Percentiles rank a stretch among this genome's conserved stretches.
phyloP scores from a whole-genome alignment of 2,329 filamentous ascomycete species.

The Claviceps paspali region DNA sequence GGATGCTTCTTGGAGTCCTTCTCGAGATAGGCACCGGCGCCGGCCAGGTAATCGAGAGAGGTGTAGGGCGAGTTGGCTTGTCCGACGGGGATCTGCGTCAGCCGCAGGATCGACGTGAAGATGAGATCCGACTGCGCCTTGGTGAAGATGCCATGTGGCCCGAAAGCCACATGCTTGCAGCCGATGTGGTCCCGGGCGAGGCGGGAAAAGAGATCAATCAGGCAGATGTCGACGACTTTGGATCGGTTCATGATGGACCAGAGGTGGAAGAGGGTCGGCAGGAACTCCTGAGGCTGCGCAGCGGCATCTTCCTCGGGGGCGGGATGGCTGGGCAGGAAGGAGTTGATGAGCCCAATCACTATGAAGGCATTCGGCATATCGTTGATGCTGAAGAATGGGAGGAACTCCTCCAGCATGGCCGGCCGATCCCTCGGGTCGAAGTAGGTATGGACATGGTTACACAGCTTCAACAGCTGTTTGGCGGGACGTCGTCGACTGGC shows the following conservation, averaged over 20 bases:
- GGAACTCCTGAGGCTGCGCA: slow-evolving; percentile 73
- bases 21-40: slow-evolving; percentile 73
- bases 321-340: slow-evolving; percentile 73
- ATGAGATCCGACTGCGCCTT: slow-evolving; percentile 82
- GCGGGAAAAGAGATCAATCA: slow-evolving; percentile 80
- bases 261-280: slow-evolving; percentile 90
- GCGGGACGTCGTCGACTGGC: slow-evolving; percentile 37
- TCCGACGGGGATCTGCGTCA: slow-evolving; percentile 91
- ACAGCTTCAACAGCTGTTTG: slow-evolving; percentile 68
- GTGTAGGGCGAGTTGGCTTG: slow-evolving; percentile 91
- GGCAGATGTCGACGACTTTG: slow-evolving; percentile 70
- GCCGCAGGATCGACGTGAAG: slow-evolving; percentile 76
- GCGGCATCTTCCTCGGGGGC: slow-evolving; percentile 55
- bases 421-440: slow-evolving; percentile 81
- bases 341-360: slow-evolving; percentile 73
- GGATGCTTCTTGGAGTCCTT: slow-evolving; percentile 91
- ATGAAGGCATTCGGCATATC: slow-evolving; percentile 87
- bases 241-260: slow-evolving; percentile 91
- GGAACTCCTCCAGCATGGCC: slow-evolving; percentile 63
- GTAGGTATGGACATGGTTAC: slow-evolving; percentile 78
- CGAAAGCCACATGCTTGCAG: slow-evolving; percentile 62
- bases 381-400: slow-evolving; percentile 84
- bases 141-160: slow-evolving; percentile 80
- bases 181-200: slow-evolving; percentile 71
- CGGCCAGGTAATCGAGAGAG: slow-evolving; percentile 66